phyloP scores from a whole-genome alignment of 2,329 filamentous ascomycete species.

The Neurospora crassa region DNA sequence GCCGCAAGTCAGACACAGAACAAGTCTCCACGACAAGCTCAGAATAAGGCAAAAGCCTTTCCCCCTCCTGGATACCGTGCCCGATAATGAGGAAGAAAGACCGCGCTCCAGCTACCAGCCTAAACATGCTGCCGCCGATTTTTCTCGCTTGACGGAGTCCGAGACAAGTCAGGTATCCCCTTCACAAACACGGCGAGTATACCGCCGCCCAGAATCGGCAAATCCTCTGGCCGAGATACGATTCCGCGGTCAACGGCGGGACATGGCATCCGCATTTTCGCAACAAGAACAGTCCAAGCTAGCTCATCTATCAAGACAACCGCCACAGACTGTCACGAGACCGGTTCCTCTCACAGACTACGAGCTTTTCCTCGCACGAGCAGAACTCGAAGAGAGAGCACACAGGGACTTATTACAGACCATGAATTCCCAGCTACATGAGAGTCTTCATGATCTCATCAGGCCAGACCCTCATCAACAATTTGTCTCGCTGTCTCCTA shows the following conservation, averaged over 20 bases:
- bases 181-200: neutral
- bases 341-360: slow-evolving; percentile 15
- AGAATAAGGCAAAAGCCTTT: slow-evolving; percentile 11
- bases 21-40: slow-evolving; percentile 17
- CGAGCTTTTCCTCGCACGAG: slow-evolving; percentile 21
- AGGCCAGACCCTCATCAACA: slow-evolving; percentile 14
- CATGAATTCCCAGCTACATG: neutral
- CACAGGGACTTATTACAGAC: slow-evolving; percentile 15
- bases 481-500: slow-evolving; percentile 4
- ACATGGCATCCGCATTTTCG: neutral
- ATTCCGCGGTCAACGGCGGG: neutral
- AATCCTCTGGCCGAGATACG: neutral
- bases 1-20: slow-evolving; percentile 13
- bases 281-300: neutral
- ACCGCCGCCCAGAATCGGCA: neutral
- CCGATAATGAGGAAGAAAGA: slow-evolving; percentile 17
- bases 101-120: slow-evolving; percentile 18
- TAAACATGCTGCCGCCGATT: slow-evolving; percentile 23
- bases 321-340: neutral
- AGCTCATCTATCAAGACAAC: neutral
- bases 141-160: slow-evolving; percentile 16
- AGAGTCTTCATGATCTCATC: neutral
- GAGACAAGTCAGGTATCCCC: neutral
- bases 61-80: slow-evolving; percentile 4
- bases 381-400: slow-evolving; percentile 19